Base-by-base conservation (phyloP, 2,329 filamentous ascomycete genomes). In the Arthrobotrys conoides region DNA sequence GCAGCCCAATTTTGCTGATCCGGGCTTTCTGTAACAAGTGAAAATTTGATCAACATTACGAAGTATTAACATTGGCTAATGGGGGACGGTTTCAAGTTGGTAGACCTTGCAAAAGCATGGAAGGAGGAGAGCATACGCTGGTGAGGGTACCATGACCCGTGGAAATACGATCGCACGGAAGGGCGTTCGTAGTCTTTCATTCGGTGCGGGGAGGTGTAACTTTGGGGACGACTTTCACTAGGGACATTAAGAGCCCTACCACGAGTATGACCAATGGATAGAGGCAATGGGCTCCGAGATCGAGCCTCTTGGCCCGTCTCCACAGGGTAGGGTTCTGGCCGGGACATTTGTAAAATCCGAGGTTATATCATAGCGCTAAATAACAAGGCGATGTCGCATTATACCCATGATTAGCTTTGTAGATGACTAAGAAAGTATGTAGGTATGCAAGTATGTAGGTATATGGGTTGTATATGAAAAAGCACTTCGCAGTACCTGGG, bases 1-100 rank as follows among this genome's bases (percentile, higher is more conserved):
- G 93, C 89, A 18, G 90, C 88, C 81, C 89, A 91, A 20, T 69
- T 78, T n/a, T 72, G 68, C 24, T 78, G 75, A 41, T 78, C 75
- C 5, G 75, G 75, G 24, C 75, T 78, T 27, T 72, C 75, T 78
- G 30, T 38, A 46, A 27, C 20, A 22, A 8, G 38, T 20, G n/a
- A 18, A 10, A 16, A 18, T 9, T 44, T 8, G 2, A 24, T 78
- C 9, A 78, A 63, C 44, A 65, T 71, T 20, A 16, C 22, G 49
- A 22, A 59, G n/a, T 6, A 41, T 41, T 3, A 18, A n/a, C 12
- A n/a, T 24, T 20, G 33, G 24, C 5, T 8, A n/a, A 61, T 27
- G n/a, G 8, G 20, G 14, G 5, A 18, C 3, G 2, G 10, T 16
- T 44, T 24, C 4, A 9, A 12, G 12, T 27, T 30, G 2, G 22